Evolutionary conservation across 1,284 basidiomycete species (phyloP), one percentile per base, ranked within the genome.

Genomic region (Boletus sp.): DNA sequence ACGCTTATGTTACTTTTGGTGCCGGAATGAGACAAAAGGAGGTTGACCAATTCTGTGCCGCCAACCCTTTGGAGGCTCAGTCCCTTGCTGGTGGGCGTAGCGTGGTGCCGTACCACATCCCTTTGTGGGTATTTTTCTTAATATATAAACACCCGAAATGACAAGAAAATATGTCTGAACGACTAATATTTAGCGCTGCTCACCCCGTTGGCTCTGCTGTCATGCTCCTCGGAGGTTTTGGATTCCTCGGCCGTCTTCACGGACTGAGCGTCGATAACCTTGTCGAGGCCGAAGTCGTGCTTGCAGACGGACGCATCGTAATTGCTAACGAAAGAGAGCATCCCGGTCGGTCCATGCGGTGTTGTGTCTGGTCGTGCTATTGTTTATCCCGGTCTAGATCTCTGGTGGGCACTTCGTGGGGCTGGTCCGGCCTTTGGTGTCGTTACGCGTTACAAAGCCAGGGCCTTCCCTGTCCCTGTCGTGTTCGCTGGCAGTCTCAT

Each of bases 371-470:
- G 30, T 38, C 43, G 6, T 13, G 25, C 16, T 19, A 47, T 41
- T 36, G 36, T 41, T 36, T 36, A 46, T 14, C 2, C 7, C 30
- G 26, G 37, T 39, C 27, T 23, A 88, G 86, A 88, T 57, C 69
- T 96, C 8, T 94, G 89, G 88, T 96, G 91, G 90, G 92, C 85
- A 4, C 66, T 94, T 22, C 80, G 91, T 49, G 93, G 93, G 12
- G 90, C 88, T 5, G 93, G 91, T 0, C 77, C 92, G 1, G 80
- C 83, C 3, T 78, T 95, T 38, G 91, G 92, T 13, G 77, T 96
- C 44, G 86, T 84, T n/a, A 93, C 88, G 14, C 78, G 91, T 17
- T 93, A 93, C 67, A 88, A 90, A 56, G 86, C 83, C 17, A 85
- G 78, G 60, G 92, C 92, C 14, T 94, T 79, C 65, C 91, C 91